Evolutionary conservation across 257 asterid species (phyloP), one percentile per base, ranked within the genome.

Genomic region (Salvia rosmarinus): DNA sequence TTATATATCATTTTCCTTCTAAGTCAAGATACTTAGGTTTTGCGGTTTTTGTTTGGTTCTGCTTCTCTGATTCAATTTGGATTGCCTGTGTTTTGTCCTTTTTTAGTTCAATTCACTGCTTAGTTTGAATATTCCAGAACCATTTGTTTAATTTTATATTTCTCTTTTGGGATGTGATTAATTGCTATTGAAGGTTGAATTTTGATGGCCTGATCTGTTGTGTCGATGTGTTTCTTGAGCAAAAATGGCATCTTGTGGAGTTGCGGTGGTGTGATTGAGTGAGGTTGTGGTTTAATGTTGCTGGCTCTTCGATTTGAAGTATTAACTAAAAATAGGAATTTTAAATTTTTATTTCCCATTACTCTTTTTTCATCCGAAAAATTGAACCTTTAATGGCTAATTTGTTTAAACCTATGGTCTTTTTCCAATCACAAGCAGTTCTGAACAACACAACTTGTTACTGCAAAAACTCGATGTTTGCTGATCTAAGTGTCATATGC

Each of bases 161-260:
- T 58, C 4, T 1, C 4, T 23, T 39, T 14, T 4, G 30, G 52
- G 6, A 12, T 21, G 44, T 63, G 57, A 46, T 55, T 51, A 52
- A 35, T 76, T 76, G 73, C 19, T 78, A 57, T 12, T 67, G 16
- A 51, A 43, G 64, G 14, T 70, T 57, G 32, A 61, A 46, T 19
- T 71, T 69, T 64, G 75, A 30, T 68, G 56, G 20, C n/a, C 62
- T 73, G 52, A 56, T 62, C 50, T 67, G 56, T 25, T 65, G 4
- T 49, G 39, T 34, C 37, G 64, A 35, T 78, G 69, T 68, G 68
- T 64, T 57, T 63, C 28, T 13, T 70, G 54, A 44, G 25, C 34
- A 16, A 56, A 67, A 14, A 2, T 62, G 20, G 5, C 44, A 14
- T 21, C 40, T 37, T 50, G 32, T 34, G 50, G 9, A 30, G 14